Evolutionary conservation across 768 basidiomycete species (phyloP).

Genomic region (Dioszegia hungarica): DNA sequence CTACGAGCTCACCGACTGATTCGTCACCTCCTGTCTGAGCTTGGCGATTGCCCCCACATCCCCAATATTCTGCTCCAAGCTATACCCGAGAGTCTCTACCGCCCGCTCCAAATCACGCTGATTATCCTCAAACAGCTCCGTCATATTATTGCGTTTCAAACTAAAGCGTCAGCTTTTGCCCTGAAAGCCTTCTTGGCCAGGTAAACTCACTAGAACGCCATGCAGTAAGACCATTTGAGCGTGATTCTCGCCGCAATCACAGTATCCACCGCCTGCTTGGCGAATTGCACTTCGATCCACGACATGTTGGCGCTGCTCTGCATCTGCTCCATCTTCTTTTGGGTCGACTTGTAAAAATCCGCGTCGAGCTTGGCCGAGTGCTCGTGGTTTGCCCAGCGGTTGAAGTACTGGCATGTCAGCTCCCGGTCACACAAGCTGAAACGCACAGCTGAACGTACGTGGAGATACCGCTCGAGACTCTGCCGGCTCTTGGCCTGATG

Average conservation of each 20-base stretch:
- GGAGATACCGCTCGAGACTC: conserved; percentile 89
- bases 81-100: conserved; percentile 88
- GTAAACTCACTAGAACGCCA: conserved; percentile 76
- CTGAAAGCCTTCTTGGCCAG: neutral
- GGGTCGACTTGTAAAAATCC: conserved; percentile 87
- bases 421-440: neutral
- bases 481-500: conserved; percentile 84
- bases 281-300: conserved; percentile 99
- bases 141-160: conserved; percentile 80
- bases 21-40: conserved; percentile 85
- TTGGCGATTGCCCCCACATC: conserved; percentile 75
- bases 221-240: conserved; percentile 98
- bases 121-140: conserved; percentile 95
- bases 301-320: conserved; percentile 84
- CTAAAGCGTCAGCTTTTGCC: conserved; percentile 19
- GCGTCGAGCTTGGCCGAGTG: conserved; percentile 95
- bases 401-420: conserved; percentile 71
- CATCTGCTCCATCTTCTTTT: conserved; percentile 99
- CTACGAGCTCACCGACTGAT: conserved; percentile 72
- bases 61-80: conserved; percentile 77
- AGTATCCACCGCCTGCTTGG: conserved; percentile 96
- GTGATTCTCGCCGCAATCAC: conserved; percentile 83
- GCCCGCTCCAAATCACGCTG: conserved; percentile 92
- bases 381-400: conserved; percentile 98
- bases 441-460: conserved; percentile 57